Percentiles rank a stretch among this genome's conserved stretches.
Evolutionary conservation across 208 protist species (phyloP).

Genomic region (Strigomonas culicis): DNA sequence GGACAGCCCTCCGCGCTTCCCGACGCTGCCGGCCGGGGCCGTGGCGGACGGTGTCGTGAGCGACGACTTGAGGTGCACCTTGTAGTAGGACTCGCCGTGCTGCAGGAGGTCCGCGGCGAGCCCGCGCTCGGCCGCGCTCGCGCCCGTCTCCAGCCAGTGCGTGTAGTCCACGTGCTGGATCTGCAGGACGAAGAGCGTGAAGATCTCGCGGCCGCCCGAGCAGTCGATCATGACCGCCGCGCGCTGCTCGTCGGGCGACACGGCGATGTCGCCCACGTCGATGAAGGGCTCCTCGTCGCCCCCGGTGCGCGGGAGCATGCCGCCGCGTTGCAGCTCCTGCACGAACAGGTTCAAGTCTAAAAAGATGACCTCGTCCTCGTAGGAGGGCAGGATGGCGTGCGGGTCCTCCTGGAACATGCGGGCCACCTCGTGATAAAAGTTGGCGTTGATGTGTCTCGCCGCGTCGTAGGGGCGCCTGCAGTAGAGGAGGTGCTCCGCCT

Average conservation of each 20-base stretch:
- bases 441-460: constrained; percentile 15
- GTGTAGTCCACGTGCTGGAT: constrained; percentile 51
- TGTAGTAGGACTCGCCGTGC: constrained; percentile 33
- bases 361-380: constrained; percentile 59
- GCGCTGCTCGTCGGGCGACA: constrained; percentile 42
- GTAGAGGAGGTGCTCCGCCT: constrained; percentile 48
- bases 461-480: constrained; percentile 44
- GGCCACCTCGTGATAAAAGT: constrained; percentile 44
- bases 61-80: background rate
- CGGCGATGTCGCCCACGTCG: constrained; percentile 62
- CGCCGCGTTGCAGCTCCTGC: constrained; percentile 31
- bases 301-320: no score
- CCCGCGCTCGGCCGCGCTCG: constrained; percentile 24
- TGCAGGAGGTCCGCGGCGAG: constrained; percentile 28
- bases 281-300: constrained; percentile 15
- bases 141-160: constrained; percentile 30
- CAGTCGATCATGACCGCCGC: constrained; percentile 58
- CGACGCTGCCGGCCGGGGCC: constrained; percentile 3
- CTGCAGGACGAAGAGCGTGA: constrained; percentile 47
- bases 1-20: background rate
- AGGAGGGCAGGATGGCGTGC: constrained; percentile 30
- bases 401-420: constrained; percentile 28
- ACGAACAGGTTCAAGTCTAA: constrained; percentile 66
- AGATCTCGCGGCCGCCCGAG: constrained; percentile 60
- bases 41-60: constrained; percentile 2